Evolutionary conservation across 225 moss, liverwort and hornwort species (phyloP).

Genomic region (Pseudoscleropodium purum): DNA sequence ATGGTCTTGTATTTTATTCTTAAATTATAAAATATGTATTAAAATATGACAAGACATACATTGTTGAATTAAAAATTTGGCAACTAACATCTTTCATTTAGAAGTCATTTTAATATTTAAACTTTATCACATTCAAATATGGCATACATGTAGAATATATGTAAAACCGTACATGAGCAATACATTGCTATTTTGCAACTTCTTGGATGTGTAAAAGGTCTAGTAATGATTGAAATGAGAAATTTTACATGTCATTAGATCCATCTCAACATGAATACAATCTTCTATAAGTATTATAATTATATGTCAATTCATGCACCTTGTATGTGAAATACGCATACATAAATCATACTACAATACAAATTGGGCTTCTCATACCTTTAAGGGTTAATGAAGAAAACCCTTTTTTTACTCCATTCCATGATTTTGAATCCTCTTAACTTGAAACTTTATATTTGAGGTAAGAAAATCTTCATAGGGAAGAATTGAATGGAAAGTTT

Average conservation of each 20-base stretch:
- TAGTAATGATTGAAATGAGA: neutral
- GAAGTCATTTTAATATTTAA: neutral
- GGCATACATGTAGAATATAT: neutral
- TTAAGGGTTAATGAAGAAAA: neutral
- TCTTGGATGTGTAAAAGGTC: neutral
- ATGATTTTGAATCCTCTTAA: neutral
- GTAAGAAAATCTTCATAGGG: neutral
- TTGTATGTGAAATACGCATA: neutral
- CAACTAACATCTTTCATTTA: neutral
- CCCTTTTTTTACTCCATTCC: no score
- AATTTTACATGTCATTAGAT: no score
- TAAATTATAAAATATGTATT: neutral
- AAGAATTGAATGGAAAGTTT: neutral
- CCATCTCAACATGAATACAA: rapidly evolving
- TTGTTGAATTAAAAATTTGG: neutral
- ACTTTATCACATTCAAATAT: neutral
- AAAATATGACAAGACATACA: neutral
- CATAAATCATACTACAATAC: rapidly evolving
- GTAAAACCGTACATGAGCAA: rapidly evolving
- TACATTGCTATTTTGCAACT: neutral
- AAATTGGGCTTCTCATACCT: rapidly evolving
- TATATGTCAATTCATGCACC: neutral
- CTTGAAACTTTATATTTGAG: neutral
- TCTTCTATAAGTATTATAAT: neutral
- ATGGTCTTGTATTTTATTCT: neutral